Conservation (phyloP, 768 basidiomycete genomes). For the Boletus edulis region DNA sequence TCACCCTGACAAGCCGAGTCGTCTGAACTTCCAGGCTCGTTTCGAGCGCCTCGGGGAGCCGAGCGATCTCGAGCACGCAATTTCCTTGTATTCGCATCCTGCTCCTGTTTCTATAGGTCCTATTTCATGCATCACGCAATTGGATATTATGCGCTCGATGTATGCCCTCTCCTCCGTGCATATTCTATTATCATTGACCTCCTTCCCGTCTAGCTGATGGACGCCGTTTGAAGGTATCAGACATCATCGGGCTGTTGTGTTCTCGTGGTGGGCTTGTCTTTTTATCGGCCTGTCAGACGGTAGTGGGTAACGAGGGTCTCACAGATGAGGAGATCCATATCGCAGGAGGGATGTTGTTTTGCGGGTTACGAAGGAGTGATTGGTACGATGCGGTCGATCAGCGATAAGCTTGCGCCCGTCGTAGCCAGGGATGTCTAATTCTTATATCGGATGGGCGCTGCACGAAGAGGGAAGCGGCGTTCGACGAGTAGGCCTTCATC, state of each 20-base stretch:
- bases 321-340: not conserved
- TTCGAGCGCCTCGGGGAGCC: not conserved
- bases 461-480: not conserved
- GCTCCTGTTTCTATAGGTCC: no score
- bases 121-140: not conserved
- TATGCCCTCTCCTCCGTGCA: constrained; percentile 14
- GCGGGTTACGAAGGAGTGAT: constrained; percentile 24
- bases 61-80: not conserved
- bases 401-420: constrained; percentile 27
- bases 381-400: not conserved
- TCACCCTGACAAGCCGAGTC: no score
- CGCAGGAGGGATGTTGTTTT: constrained; percentile 25
- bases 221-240: not conserved
- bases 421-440: constrained; percentile 27
- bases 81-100: not conserved
- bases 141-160: not conserved
- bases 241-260: constrained; percentile 9
- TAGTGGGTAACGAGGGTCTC: not conserved
- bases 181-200: constrained; percentile 18
- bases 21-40: not conserved
- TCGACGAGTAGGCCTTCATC: no score
- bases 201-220: constrained; percentile 6
- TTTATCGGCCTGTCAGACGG: not conserved
- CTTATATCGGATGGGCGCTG: no score
- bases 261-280: not conserved